Percentiles rank a stretch among this genome's conserved stretches.
Conservation (phyloP, 805 yeast species). For the Ogataea nonfermentans region DNA sequence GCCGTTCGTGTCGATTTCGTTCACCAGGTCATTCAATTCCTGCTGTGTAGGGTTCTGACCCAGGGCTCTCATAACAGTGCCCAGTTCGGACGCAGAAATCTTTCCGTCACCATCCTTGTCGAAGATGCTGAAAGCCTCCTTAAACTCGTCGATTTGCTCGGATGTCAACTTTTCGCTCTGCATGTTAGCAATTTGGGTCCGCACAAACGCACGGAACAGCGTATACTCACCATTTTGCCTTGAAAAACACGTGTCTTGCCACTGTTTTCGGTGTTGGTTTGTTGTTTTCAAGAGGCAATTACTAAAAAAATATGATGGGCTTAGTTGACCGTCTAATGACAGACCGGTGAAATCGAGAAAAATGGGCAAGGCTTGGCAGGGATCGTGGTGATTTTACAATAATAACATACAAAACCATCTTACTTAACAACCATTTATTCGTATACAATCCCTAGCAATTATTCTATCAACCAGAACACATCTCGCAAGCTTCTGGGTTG, state of each 20-base stretch:
- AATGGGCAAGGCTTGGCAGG: background rate
- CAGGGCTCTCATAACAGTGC: slow-evolving; percentile 98
- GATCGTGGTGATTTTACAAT: background rate
- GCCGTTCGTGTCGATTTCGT: slow-evolving; percentile 94
- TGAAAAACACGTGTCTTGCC: slow-evolving; percentile 5
- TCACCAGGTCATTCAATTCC: slow-evolving; percentile 94
- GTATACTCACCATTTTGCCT: slow-evolving; percentile 8
- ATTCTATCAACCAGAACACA: slow-evolving; percentile 86
- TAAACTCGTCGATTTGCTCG: slow-evolving; percentile 94
- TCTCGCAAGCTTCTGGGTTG: slow-evolving; percentile 96
- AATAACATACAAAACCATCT: background rate
- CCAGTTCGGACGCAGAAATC: slow-evolving; percentile 92
- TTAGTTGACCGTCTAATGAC: background rate
- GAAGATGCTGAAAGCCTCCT: slow-evolving; percentile 95
- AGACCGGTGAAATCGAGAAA: too few species aligned
- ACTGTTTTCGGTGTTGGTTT: slow-evolving; percentile 2
- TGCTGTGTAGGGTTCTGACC: slow-evolving; percentile 97
- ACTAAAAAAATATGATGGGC: background rate
- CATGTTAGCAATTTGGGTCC: slow-evolving; percentile 6
- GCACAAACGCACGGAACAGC: background rate
- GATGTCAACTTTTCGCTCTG: slow-evolving; percentile 88
- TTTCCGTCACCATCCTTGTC: slow-evolving; percentile 97
- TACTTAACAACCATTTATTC: slow-evolving; percentile 1
- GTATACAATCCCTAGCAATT: slow-evolving; percentile 7
- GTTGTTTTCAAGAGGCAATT: slow-evolving; percentile 7